phyloP scores from a whole-genome alignment of 73 alveolate species.

The Paramecium pentaurelia region DNA sequence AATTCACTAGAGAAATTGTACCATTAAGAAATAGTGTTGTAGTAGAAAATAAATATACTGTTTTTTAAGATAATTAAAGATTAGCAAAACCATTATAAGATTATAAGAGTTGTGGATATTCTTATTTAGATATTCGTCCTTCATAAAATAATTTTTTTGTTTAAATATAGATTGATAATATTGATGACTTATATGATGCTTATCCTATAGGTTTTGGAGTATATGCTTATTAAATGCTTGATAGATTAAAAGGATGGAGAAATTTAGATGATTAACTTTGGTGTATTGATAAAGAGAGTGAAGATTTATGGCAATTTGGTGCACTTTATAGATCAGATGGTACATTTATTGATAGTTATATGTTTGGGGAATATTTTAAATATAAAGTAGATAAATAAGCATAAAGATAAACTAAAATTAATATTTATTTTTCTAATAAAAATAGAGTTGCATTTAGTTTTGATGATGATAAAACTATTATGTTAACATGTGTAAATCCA shows the following conservation, averaged over 20 bases:
- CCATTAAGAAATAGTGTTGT: constrained; percentile 4
- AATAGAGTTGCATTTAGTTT: constrained; percentile 39
- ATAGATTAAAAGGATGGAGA: constrained; percentile 47
- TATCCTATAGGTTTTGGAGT: constrained; percentile 47
- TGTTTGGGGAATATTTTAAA: constrained; percentile 36
- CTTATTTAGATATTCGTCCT: constrained; percentile 19
- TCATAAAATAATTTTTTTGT: background rate
- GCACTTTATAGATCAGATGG: constrained; percentile 46
- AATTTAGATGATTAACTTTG: constrained; percentile 24
- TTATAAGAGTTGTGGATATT: constrained; percentile 39
- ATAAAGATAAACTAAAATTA: background rate
- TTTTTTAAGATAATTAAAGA: background rate
- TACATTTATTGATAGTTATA: constrained; percentile 41
- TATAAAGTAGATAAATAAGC: constrained; percentile 22
- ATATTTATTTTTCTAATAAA: constrained; percentile 16
- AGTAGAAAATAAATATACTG: background rate
- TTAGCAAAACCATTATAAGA: background rate
- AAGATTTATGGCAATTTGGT: constrained; percentile 50
- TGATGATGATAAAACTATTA: constrained; percentile 15
- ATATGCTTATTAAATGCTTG: constrained; percentile 46
- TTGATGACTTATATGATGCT: constrained; percentile 32
- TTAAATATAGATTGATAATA: background rate
- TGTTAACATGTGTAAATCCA: constrained; percentile 31
- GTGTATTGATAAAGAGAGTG: constrained; percentile 44
- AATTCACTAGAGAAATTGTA: background rate